Percentiles rank a stretch among this genome's conserved stretches.
These are phyloP conservation scores for Talaromyces sp. DNA, from an alignment of 2,329 filamentous ascomycete genomes.

Conservation along the genomic window DNA sequence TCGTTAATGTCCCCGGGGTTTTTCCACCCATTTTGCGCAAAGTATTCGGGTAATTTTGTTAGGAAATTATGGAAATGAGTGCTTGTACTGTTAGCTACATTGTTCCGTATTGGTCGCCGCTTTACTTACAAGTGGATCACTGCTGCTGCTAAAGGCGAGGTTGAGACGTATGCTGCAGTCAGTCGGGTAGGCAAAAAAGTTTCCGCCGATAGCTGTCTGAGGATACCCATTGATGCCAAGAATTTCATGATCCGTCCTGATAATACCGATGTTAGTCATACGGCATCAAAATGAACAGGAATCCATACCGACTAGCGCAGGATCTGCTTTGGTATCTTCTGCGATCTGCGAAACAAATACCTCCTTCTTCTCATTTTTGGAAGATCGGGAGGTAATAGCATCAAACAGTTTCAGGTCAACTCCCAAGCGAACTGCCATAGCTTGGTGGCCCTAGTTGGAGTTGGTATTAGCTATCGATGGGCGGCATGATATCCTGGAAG, in stretches of 20 bases:
- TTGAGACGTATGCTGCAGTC: background rate
- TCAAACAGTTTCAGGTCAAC: background rate
- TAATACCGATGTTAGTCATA: background rate
- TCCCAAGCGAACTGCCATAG: background rate
- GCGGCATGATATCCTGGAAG: background rate
- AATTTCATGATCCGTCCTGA: background rate
- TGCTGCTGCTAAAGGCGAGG: background rate
- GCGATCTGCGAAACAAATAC: background rate
- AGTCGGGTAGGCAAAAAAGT: background rate
- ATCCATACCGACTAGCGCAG: background rate
- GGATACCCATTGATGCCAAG: background rate
- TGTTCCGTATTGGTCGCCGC: background rate
- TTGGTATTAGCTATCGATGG: background rate
- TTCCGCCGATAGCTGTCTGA: background rate
- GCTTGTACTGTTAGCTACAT: background rate
- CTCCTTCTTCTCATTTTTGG: background rate
- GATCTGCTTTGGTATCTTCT: background rate
- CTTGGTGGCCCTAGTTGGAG: background rate
- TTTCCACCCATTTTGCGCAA: slow-evolving; percentile 23
- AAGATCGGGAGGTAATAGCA: background rate
- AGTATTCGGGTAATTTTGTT: slow-evolving; percentile 20
- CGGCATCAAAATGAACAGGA: background rate
- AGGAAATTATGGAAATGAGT: background rate
- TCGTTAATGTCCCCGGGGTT: slow-evolving; percentile 22
- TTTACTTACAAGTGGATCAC: background rate